A percentile compares a stretch with the other conserved stretches of the same genome.
These are phyloP conservation scores for Russula abietina DNA, from an alignment of 768 basidiomycete species.

Conservation along the genomic window DNA sequence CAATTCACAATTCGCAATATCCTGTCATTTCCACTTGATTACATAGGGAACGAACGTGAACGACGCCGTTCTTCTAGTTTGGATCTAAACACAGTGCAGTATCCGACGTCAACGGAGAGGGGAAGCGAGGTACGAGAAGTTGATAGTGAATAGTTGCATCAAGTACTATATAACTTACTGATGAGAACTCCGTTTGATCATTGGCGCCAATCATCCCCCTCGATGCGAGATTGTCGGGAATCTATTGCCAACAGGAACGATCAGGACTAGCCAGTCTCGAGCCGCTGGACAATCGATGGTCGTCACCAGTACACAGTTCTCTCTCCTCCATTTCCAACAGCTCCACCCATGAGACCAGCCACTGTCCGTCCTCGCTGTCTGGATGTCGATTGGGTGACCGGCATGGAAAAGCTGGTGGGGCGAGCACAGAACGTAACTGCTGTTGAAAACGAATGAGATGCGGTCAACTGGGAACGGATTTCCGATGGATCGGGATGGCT, in stretches of 20 bases:
- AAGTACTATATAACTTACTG: slow-evolving; percentile 50
- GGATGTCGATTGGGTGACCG: no score
- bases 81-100: slow-evolving; percentile 64
- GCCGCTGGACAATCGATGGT: slow-evolving; percentile 60
- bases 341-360: slow-evolving; percentile 57
- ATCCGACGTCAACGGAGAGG: slow-evolving; percentile 65
- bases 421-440: no score
- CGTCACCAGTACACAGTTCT: slow-evolving; percentile 33
- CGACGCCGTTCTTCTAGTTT: slow-evolving; percentile 73
- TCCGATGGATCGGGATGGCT: no score
- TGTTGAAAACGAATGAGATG: no score
- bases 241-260: slow-evolving; percentile 76
- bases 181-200: slow-evolving; percentile 11
- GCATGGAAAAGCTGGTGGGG: no score
- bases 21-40: slow-evolving; percentile 80
- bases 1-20: slow-evolving; percentile 72
- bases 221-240: slow-evolving; percentile 78
- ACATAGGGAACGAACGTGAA: slow-evolving; percentile 82
- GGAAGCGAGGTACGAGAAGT: slow-evolving; percentile 67
- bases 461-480: no score
- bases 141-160: slow-evolving; percentile 77
- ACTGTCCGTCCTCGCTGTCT: no score
- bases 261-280: slow-evolving; percentile 68
- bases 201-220: slow-evolving; percentile 48
- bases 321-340: slow-evolving; percentile 67